Conservation (phyloP, 2,329 filamentous ascomycete genomes). For the Pseudocercospora vitis region DNA sequence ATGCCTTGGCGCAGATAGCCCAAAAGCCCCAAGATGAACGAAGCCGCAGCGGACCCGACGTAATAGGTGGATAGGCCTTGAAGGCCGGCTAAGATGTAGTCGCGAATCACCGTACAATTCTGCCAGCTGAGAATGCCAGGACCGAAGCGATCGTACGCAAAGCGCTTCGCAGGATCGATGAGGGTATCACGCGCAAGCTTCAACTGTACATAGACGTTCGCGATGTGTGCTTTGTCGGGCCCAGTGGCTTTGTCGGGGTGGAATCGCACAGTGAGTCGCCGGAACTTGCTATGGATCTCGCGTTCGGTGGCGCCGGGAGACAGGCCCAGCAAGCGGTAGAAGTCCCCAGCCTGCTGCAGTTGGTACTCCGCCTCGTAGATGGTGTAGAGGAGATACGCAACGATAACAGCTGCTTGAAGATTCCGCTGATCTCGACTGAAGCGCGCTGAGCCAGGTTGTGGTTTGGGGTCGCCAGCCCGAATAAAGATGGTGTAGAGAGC, state of each 20-base stretch:
- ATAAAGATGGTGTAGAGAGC: slow-evolving; percentile 87
- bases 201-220: slow-evolving; percentile 73
- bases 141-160: slow-evolving; percentile 88
- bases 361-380: slow-evolving; percentile 89
- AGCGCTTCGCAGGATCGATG: slow-evolving; percentile 71
- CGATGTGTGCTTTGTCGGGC: slow-evolving; percentile 42
- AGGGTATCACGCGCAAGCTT: slow-evolving; percentile 82
- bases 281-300: slow-evolving; percentile 80
- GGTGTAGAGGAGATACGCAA: slow-evolving; percentile 83
- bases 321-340: slow-evolving; percentile 75
- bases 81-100: slow-evolving; percentile 71
- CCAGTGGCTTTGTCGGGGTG: slow-evolving; percentile 80
- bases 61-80: slow-evolving; percentile 63
- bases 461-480: slow-evolving; percentile 82
- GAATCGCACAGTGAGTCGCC: slow-evolving; percentile 65
- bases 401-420: slow-evolving; percentile 80
- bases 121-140: slow-evolving; percentile 67
- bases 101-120: slow-evolving; percentile 65
- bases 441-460: slow-evolving; percentile 64
- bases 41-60: slow-evolving; percentile 54
- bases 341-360: slow-evolving; percentile 69
- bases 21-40: slow-evolving; percentile 62
- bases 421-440: slow-evolving; percentile 73
- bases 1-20: slow-evolving; percentile 68
- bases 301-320: slow-evolving; percentile 67